phyloP scores from a whole-genome alignment of 352 stramenopile genomes.

The Thalassiosira ordinaria region DNA sequence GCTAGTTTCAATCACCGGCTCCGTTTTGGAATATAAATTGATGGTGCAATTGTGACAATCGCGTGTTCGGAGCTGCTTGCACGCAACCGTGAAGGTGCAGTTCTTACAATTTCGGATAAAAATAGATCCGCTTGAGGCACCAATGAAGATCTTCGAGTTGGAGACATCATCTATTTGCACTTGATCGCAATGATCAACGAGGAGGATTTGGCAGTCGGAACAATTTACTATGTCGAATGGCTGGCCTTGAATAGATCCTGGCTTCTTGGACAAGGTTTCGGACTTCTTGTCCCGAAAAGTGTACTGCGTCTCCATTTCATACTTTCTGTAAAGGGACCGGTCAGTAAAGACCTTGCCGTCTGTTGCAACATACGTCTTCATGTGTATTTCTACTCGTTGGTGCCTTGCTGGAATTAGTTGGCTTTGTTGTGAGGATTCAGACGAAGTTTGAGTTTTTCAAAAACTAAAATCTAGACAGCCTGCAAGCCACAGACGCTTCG shows the following conservation, averaged over 20 bases:
- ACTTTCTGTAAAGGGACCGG: slow-evolving; percentile 87
- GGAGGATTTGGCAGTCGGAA: slow-evolving; percentile 86
- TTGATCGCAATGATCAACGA: slow-evolving; percentile 90
- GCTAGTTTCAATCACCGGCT: slow-evolving; percentile 92
- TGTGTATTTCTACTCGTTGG: too few relatives aligned
- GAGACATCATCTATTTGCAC: slow-evolving; percentile 91
- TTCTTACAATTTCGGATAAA: slow-evolving; percentile 91
- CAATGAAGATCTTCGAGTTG: slow-evolving; percentile 90
- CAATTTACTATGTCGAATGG: slow-evolving; percentile 90
- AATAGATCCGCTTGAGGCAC: slow-evolving; percentile 85
- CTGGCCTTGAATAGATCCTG: slow-evolving; percentile 88
- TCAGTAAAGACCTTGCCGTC: slow-evolving; percentile 90
- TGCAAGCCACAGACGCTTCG: too few relatives aligned
- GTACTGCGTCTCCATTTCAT: slow-evolving; percentile 92
- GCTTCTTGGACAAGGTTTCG: slow-evolving; percentile 87
- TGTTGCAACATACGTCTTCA: slow-evolving; percentile 85
- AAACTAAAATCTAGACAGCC: too few relatives aligned
- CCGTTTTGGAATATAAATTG: slow-evolving; percentile 90
- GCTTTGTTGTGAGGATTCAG: too few relatives aligned
- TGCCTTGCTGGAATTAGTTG: too few relatives aligned
- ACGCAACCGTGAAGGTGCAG: slow-evolving; percentile 90
- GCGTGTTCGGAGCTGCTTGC: slow-evolving; percentile 90
- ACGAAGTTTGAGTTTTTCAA: too few relatives aligned
- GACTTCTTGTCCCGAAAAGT: slow-evolving; percentile 89
- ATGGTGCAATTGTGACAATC: slow-evolving; percentile 89